Base-by-base conservation (phyloP, 208 protist genomes). In the Leishmania amazonensis region DNA sequence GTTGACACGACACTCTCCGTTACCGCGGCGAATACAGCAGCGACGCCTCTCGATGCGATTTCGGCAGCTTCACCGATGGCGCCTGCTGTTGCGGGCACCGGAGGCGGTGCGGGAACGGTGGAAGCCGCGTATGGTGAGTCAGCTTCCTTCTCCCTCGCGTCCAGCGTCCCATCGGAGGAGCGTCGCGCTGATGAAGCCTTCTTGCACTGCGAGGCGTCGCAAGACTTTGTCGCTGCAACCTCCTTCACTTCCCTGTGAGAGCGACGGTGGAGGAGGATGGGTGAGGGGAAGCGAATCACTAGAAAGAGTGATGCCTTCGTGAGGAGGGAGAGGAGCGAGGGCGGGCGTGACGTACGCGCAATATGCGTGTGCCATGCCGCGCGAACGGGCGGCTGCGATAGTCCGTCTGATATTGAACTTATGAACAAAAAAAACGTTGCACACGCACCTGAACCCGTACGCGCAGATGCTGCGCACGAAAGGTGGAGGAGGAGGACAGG, bases 131-230 rank as follows among this genome's bases (percentile, higher is more conserved):
- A 40, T 38, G 71, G 11, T 19, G 73, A 9, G 73, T n/a, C 49
- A 15, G 8, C 7, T 38, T 35, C 11, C 19, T 21, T 2, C 38
- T 65, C 74, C 21, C 15, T 8, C 35, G 35, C 54, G 35, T 40
- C 45, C 28, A 42, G 42, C 3, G 19, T 35, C n/a, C 13, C 38
- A 21, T 71, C 75, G 60, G 68, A 62, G 81, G 76, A 77, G 68
- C 67, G 81, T 1, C 31, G 68, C 0, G 76, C 78, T 60, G 76
- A 85, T 42, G 73, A 85, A 13, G 65, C 38, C 13, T 85, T 85
- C 40, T 31, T 85, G 40, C 77, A 81, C 38, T 45, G 47, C 11
- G 72, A 81, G 54, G 82, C 82, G 11, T 45, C 82, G 15, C 77
- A 24, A 38, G 73, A 81, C 4, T 35, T 85, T 45, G 73, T 81